phyloP scores from a whole-genome alignment of 2,329 filamentous ascomycete species.

The Clonostachys sp. region DNA sequence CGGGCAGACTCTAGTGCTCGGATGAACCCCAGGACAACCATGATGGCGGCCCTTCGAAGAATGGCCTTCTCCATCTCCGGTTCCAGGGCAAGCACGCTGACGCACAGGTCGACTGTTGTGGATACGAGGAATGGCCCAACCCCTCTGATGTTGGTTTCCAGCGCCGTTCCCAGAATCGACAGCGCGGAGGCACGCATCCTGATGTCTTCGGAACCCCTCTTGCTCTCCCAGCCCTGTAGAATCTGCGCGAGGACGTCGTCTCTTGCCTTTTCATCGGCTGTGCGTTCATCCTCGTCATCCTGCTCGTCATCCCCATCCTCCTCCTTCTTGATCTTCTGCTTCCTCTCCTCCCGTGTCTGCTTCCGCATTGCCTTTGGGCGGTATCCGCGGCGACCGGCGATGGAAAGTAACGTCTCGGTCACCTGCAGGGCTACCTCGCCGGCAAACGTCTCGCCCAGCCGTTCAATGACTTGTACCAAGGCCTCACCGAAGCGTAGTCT shows the following conservation, averaged over 20 bases:
- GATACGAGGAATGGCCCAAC: conserved; percentile 48
- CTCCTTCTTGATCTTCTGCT: conserved; percentile 45
- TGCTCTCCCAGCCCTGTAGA: conserved; percentile 63
- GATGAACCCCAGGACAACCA: conserved; percentile 59
- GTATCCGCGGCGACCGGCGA: conserved; percentile 59
- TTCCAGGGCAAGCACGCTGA: conserved; percentile 61
- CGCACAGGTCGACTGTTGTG: conserved; percentile 55
- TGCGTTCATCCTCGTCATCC: conserved; percentile 39
- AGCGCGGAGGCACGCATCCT: conserved; percentile 66
- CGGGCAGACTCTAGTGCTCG: conserved; percentile 51
- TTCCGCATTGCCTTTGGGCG: conserved; percentile 54
- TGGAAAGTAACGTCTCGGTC: conserved; percentile 53
- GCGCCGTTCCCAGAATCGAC: conserved; percentile 54
- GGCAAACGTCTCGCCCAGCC: conserved; percentile 49
- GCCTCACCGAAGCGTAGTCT: conserved; percentile 67
- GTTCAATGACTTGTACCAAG: conserved; percentile 59
- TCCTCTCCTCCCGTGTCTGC: conserved; percentile 45
- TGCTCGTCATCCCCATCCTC: conserved; percentile 30
- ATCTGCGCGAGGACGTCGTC: conserved; percentile 53
- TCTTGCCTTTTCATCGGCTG: conserved; percentile 35
- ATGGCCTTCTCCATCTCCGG: conserved; percentile 56
- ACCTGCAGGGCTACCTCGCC: conserved; percentile 47
- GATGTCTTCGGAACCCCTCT: conserved; percentile 62
- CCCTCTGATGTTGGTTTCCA: conserved; percentile 58
- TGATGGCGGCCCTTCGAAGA: conserved; percentile 60